These are phyloP conservation scores for Boletus pseudo-olivaceus DNA, from an alignment of 768 basidiomycete genomes.

Conservation along the genomic window DNA sequence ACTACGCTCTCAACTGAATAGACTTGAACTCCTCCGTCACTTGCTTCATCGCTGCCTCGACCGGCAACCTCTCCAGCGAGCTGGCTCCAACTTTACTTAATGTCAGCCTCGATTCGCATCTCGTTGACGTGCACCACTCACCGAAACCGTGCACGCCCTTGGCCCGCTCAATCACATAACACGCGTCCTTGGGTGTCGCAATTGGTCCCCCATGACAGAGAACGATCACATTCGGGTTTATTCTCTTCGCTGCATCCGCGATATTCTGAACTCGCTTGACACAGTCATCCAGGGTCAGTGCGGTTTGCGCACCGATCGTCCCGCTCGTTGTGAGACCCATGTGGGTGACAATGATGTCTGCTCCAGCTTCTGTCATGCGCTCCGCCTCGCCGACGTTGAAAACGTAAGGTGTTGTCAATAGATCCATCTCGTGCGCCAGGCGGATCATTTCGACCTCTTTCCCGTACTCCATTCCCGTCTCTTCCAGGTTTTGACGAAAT, in stretches of 20 bases:
- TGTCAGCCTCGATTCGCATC: background rate
- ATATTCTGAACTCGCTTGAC: conserved; percentile 20
- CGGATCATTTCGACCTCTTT: conserved; percentile 32
- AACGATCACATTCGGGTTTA: conserved; percentile 19
- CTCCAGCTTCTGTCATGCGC: conserved; percentile 24
- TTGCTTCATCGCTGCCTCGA: conserved; percentile 22
- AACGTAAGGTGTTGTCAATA: conserved; percentile 27
- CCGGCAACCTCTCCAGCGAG: conserved; percentile 24
- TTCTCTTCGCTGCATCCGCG: conserved; percentile 11
- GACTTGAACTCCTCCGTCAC: conserved; percentile 22
- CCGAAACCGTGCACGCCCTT: conserved; percentile 24
- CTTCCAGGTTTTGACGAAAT: conserved; percentile 30
- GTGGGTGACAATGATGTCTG: conserved; percentile 26
- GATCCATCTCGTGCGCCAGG: conserved; percentile 19
- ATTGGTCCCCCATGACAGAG: conserved; percentile 27
- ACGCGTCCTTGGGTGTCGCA: conserved; percentile 22
- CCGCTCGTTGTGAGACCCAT: conserved; percentile 31
- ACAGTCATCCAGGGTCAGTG: conserved; percentile 21
- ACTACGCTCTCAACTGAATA: conserved; percentile 8
- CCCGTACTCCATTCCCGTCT: conserved; percentile 29
- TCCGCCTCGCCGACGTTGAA: conserved; percentile 27
- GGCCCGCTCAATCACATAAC: conserved; percentile 18
- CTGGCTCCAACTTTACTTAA: conserved; percentile 22
- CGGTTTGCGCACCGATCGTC: conserved; percentile 24
- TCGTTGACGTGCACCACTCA: conserved; percentile 1